Evolutionary conservation across 345 rosid species (phyloP).

Genomic region (Lepidium didymum): DNA sequence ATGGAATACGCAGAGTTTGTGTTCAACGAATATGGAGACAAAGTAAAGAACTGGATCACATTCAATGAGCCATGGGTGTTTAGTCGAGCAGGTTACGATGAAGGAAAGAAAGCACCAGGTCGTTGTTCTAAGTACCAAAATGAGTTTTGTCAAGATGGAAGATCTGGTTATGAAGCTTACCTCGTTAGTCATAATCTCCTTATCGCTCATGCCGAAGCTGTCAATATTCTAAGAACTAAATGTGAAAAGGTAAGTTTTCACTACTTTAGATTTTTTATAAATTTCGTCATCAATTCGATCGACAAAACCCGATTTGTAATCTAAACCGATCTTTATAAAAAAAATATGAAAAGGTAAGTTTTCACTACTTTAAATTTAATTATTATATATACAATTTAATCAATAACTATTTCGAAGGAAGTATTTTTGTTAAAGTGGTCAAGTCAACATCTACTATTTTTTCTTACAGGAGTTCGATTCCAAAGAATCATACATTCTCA

Average conservation of each 20-base stretch:
- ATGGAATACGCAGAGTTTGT: neutral
- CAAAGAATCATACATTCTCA: too few species aligned
- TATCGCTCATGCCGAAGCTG: neutral
- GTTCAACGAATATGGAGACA: constrained; percentile 19
- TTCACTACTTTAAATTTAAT: too few species aligned
- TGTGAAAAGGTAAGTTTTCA: neutral
- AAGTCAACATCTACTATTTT: too few species aligned
- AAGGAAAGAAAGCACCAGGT: neutral
- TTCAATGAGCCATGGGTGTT: constrained; percentile 25
- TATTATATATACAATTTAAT: neutral
- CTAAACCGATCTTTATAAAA: too few species aligned
- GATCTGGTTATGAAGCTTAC: neutral
- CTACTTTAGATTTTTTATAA: too few species aligned
- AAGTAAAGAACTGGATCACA: constrained; percentile 16
- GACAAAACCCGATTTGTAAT: too few species aligned
- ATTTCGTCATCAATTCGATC: too few species aligned
- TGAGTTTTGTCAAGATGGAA: neutral
- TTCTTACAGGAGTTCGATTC: too few species aligned
- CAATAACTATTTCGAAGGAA: neutral
- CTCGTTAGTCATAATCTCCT: neutral
- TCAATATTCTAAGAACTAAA: neutral
- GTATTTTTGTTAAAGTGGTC: too few species aligned
- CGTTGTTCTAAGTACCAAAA: constrained; percentile 9
- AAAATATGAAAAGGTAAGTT: too few species aligned
- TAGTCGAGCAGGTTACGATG: constrained; percentile 5